These are phyloP conservation scores for Zalaria obscura DNA, from an alignment of 2,329 filamentous ascomycete genomes.

Conservation along the genomic window DNA sequence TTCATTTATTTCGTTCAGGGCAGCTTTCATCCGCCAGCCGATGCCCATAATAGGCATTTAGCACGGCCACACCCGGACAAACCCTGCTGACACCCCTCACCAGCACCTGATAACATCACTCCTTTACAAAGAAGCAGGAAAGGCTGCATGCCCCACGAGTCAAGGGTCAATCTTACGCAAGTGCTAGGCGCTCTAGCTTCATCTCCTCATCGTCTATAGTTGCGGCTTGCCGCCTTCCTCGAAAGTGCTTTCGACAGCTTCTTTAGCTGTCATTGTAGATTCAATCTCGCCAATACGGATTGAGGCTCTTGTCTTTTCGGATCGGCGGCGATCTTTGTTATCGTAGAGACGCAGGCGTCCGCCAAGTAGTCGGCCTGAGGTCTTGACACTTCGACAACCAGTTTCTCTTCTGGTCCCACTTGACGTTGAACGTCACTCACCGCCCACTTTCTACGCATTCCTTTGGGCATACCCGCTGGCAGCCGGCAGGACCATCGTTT, in stretches of 20 bases:
- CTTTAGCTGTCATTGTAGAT: background rate
- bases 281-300: background rate
- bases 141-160: slow-evolving; percentile 5
- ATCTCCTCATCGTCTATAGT: slow-evolving; percentile 7
- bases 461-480: no score
- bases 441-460: no score
- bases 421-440: background rate
- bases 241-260: slow-evolving; percentile 2
- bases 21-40: background rate
- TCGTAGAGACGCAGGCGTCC: background rate
- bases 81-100: background rate
- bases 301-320: background rate
- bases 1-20: background rate
- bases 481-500: no score
- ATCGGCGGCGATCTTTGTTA: background rate
- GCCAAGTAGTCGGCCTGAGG: background rate
- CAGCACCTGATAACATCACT: background rate
- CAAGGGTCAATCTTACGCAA: slow-evolving; percentile 8
- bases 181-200: slow-evolving; percentile 8
- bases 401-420: background rate
- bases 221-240: background rate
- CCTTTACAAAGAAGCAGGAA: background rate
- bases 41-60: background rate
- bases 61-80: background rate
- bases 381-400: background rate